These are phyloP conservation scores for Skeletonema potamos DNA, from an alignment of 108 stramenopile species.

Conservation along the genomic window DNA sequence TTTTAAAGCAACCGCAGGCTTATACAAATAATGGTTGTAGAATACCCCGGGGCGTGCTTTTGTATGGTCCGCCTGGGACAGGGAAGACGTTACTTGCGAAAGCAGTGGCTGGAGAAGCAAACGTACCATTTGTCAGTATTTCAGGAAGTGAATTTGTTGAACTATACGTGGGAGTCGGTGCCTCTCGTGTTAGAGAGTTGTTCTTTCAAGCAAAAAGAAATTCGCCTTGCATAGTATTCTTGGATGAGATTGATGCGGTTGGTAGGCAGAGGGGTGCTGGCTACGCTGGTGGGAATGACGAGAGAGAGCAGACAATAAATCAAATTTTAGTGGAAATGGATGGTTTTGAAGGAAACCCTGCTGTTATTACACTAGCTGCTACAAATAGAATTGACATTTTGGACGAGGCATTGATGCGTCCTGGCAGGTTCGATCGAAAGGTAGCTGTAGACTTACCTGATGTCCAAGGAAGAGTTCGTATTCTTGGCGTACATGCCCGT, in stretches of 20 bases:
- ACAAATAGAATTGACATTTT: conserved; percentile 97
- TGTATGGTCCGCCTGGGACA: conserved; percentile 99
- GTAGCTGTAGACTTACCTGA: conserved; percentile 96
- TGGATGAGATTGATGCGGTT: conserved; percentile 99
- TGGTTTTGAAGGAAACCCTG: conserved; percentile 94
- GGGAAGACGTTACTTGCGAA: conserved; percentile 98
- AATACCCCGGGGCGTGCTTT: conserved; percentile 90
- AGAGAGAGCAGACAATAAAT: conserved; percentile 96
- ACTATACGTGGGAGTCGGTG: conserved; percentile 99
- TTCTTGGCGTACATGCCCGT: conserved; percentile 91
- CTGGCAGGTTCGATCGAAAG: conserved; percentile 98
- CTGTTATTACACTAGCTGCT: conserved; percentile 97
- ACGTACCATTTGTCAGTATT: conserved; percentile 99
- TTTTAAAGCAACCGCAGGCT: conserved; percentile 90
- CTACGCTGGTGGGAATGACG: conserved; percentile 95
- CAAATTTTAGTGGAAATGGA: conserved; percentile 98
- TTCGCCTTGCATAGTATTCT: conserved; percentile 99
- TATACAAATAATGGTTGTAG: conserved; percentile 87
- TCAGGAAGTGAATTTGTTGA: conserved; percentile 98
- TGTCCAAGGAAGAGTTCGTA: conserved; percentile 87
- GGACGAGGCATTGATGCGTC: conserved; percentile 93
- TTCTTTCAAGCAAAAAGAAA: conserved; percentile 99
- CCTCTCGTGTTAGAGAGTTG: conserved; percentile 98
- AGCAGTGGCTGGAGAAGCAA: conserved; percentile 99
- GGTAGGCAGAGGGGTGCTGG: conserved; percentile 86